A percentile compares a stretch with the other conserved stretches of the same genome.
phyloP scores from a whole-genome alignment of 305 asterid species.

The Fraxinus baroniana region DNA sequence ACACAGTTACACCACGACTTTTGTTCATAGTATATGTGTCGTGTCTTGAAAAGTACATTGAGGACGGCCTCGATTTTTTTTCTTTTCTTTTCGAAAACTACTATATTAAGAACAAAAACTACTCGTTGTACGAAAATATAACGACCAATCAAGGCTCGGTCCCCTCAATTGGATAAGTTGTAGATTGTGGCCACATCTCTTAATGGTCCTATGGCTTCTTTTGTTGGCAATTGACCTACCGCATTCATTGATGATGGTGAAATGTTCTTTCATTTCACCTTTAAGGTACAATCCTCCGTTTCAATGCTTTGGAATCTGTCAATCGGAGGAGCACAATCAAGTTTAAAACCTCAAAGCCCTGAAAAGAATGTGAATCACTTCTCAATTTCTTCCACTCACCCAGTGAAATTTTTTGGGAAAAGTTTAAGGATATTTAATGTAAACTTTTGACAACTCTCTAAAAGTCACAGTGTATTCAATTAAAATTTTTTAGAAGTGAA shows the following conservation, averaged over 20 bases:
- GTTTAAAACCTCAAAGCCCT: too few relatives aligned
- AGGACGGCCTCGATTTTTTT: neutral
- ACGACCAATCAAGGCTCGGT: slow-evolving; percentile 3
- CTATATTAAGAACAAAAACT: neutral
- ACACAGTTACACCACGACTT: neutral
- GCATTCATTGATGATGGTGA: neutral
- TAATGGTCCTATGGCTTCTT: slow-evolving; percentile 16
- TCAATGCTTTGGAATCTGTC: neutral
- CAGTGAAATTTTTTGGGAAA: too few relatives aligned
- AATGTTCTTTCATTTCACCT: neutral
- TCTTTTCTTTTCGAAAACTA: neutral
- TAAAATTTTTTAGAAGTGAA: too few relatives aligned
- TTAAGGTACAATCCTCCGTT: neutral
- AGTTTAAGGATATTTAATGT: too few relatives aligned
- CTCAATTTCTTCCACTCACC: too few relatives aligned
- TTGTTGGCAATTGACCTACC: neutral
- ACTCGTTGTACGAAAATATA: neutral
- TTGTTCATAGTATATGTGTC: neutral
- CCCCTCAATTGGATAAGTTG: neutral
- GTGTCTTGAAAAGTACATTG: neutral
- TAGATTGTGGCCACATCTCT: slow-evolving; percentile 11
- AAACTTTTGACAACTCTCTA: too few relatives aligned
- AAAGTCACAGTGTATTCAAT: too few relatives aligned
- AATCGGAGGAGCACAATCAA: too few relatives aligned
- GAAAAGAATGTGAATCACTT: too few relatives aligned